Percentiles rank a stretch among this genome's conserved stretches.
Conservation (phyloP, 2,329 filamentous ascomycete species). For the Trematosphaeria pertusa region DNA sequence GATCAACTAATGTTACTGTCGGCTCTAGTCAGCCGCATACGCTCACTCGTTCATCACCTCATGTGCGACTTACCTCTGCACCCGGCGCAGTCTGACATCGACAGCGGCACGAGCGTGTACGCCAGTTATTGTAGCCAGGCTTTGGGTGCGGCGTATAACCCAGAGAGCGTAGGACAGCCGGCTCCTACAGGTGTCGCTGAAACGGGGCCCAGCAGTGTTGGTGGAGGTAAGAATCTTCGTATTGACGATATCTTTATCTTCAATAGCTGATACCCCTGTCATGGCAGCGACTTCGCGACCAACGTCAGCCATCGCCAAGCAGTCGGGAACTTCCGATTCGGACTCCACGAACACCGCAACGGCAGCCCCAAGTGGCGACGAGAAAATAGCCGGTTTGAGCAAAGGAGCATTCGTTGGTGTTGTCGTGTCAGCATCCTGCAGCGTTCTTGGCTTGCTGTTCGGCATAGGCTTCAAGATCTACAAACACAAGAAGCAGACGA, state of each 20-base stretch:
- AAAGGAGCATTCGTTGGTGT: constrained; percentile 22
- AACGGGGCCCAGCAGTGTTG: background rate
- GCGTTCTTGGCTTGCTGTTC: constrained; percentile 17
- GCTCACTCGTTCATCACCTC: constrained; percentile 16
- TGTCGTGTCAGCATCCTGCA: constrained; percentile 15
- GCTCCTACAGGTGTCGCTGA: background rate
- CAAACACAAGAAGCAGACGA: constrained; percentile 19
- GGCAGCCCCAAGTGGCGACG: constrained; percentile 3
- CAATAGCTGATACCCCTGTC: too few relatives aligned
- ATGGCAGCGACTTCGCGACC: constrained; percentile 5
- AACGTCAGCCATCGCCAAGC: background rate
- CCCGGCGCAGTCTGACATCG: constrained; percentile 13
- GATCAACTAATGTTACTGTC: constrained; percentile 20
- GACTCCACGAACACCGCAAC: background rate
- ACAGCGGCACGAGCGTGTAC: constrained; percentile 15
- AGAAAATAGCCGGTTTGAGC: constrained; percentile 20
- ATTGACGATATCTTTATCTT: background rate
- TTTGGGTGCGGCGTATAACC: constrained; percentile 17
- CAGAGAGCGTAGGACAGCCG: constrained; percentile 8
- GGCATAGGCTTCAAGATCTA: constrained; percentile 23
- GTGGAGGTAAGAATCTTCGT: background rate
- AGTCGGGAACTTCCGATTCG: background rate
- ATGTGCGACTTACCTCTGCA: constrained; percentile 19
- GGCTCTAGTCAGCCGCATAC: constrained; percentile 5
- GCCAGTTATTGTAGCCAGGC: constrained; percentile 19